Conservation (phyloP, 225 moss, liverwort and hornwort species). For the Sphagnum contortum region DNA sequence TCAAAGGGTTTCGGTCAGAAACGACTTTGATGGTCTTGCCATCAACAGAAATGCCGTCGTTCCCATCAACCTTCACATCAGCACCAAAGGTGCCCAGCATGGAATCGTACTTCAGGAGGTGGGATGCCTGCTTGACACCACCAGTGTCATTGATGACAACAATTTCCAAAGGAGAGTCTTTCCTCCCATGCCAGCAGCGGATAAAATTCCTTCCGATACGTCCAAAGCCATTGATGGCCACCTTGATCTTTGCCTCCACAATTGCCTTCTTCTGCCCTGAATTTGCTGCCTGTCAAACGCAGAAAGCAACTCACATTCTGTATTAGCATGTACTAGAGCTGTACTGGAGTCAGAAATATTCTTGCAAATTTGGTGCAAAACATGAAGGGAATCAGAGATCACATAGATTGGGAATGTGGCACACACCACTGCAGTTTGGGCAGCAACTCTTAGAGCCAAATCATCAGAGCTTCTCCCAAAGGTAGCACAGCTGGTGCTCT, state of each 20-base stretch:
- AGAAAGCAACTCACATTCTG: too few relatives aligned
- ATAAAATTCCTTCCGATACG: constrained; percentile 96
- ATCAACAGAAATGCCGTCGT: constrained; percentile 70
- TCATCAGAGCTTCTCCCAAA: constrained; percentile 80
- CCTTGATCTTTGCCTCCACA: constrained; percentile 71
- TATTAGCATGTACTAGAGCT: not conserved
- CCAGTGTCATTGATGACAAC: constrained; percentile 95
- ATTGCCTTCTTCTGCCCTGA: constrained; percentile 49
- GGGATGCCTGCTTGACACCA: constrained; percentile 97
- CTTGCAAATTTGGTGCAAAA: not conserved
- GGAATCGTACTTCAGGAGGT: constrained; percentile 94
- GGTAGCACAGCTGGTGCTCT: constrained; percentile 53
- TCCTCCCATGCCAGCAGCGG: constrained; percentile 87
- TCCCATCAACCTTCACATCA: constrained; percentile 57
- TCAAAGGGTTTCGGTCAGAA: constrained; percentile 76
- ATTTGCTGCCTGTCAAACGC: constrained; percentile 34
- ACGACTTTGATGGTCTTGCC: constrained; percentile 94
- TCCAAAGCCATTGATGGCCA: constrained; percentile 90
- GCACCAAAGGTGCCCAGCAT: constrained; percentile 93
- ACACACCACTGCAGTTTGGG: constrained; percentile 66
- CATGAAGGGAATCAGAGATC: not conserved
- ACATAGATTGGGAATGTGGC: too few relatives aligned
- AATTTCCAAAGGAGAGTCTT: constrained; percentile 67
- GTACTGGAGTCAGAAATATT: too few relatives aligned
- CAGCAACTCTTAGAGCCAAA: constrained; percentile 48